Evolutionary conservation across 495 filamentous ascomycete genomes (phyloP).

Genomic region (Penicillium salamii): DNA sequence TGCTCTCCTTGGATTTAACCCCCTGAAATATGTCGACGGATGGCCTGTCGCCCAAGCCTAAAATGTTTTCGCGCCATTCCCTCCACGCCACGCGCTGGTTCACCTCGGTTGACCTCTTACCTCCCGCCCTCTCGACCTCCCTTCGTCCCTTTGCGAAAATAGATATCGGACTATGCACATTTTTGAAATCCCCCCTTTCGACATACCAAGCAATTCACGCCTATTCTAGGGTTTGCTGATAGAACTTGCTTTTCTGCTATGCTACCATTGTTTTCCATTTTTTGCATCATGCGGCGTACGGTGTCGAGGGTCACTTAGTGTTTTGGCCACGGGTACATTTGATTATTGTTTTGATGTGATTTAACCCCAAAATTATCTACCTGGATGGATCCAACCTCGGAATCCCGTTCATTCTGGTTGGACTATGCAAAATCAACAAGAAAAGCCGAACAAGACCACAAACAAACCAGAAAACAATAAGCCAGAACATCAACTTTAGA

Average conservation of each 20-base stretch:
- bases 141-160: not conserved
- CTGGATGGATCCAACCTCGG: not conserved
- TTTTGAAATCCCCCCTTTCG: not conserved
- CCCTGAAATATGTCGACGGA: slow-evolving; percentile 40
- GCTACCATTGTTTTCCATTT: not conserved
- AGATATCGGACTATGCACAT: not conserved
- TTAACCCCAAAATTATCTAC: not conserved
- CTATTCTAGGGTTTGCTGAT: too few relatives aligned
- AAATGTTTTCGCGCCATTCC: slow-evolving; percentile 5
- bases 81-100: not conserved
- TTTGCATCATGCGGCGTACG: slow-evolving; percentile 3
- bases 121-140: not conserved
- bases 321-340: not conserved
- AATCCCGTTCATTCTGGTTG: too few relatives aligned
- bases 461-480: too few relatives aligned
- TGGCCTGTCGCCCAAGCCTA: slow-evolving; percentile 38
- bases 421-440: too few relatives aligned
- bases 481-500: too few relatives aligned
- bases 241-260: too few relatives aligned
- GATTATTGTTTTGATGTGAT: not conserved
- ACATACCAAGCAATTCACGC: too few relatives aligned
- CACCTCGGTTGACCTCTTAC: not conserved
- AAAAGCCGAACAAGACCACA: too few relatives aligned
- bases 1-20: slow-evolving; percentile 43
- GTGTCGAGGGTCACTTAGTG: not conserved